A percentile compares a stretch with the other conserved stretches of the same genome.
These are phyloP conservation scores for Penicillium decumbens DNA, from an alignment of 2,329 filamentous ascomycete species.

Conservation along the genomic window DNA sequence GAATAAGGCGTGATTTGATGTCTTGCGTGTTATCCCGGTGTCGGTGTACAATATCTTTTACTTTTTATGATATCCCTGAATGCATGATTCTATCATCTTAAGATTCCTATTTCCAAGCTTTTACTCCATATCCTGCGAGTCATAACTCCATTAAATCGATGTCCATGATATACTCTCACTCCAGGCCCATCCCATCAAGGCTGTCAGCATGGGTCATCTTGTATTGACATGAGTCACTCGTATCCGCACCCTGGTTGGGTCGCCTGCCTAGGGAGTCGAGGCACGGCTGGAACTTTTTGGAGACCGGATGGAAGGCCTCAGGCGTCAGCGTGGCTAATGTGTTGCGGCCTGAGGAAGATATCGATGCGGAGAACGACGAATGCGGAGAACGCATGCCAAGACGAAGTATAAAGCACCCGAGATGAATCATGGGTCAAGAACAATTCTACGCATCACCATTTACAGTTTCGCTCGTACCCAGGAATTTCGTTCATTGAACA, in stretches of 20 bases:
- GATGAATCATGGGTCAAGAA: not conserved
- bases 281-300: not conserved
- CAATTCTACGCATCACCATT: not conserved
- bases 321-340: not conserved
- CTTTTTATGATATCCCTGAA: slow-evolving; percentile 26
- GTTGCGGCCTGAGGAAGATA: not conserved
- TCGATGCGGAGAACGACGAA: too few species aligned
- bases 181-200: not conserved
- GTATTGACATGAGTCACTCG: slow-evolving; percentile 6
- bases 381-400: not conserved
- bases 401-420: not conserved
- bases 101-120: not conserved
- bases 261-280: not conserved
- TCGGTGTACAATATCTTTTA: slow-evolving; percentile 16
- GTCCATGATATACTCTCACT: not conserved
- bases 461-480: not conserved
- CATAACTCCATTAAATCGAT: not conserved
- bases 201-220: not conserved
- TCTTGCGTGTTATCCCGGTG: not conserved
- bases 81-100: slow-evolving; percentile 13
- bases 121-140: not conserved
- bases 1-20: slow-evolving; percentile 40
- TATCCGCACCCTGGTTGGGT: slow-evolving; percentile 4
- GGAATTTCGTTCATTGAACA: not conserved
- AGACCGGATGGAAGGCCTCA: not conserved